Base-by-base conservation (phyloP, 129 eudicot genomes). In the Heracleum sosnowskyi region DNA sequence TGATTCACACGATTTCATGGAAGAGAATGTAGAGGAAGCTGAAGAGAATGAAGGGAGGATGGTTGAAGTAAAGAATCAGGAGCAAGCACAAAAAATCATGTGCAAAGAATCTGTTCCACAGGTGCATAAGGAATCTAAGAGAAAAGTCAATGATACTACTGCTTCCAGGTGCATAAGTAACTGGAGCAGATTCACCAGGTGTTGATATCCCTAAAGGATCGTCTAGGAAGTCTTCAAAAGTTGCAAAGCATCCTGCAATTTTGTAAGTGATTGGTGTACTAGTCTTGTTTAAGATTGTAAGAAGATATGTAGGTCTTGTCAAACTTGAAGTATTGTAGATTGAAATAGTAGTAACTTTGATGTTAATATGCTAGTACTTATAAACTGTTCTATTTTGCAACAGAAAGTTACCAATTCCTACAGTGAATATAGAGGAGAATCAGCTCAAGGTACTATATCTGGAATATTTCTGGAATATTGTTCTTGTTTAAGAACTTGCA, bases 381-480 rank as follows among this genome's bases (percentile, higher is more conserved):
- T 40, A 12, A 77, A 71, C 68, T 80, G 37, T 80, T 83, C 57
- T 53, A 39, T 46, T 68, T 79, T 78, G 82, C 80, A 85, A 73
- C 62, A 44, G 40, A 42, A 80, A 24, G 37, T 53, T 69, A 26
- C 71, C 80, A 31, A 28, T 57, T 63, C 34, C 22, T 44, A 76
- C 17, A 31, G 85, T 45, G 71, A 84, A 81, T n/a, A n/a, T n/a
- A 77, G 96, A 92, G 88, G 96, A 83, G 80, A 86, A 90, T 9
- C 87, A 77, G 89, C 89, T 92, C 57, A 84, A 81, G 97, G 96
- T 92, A 76, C 51, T 18, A 10, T 72, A 51, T n/a, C n/a, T n/a
- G n/a, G n/a, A 12, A 60, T 10, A 26, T 60, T 60, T n/a, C 68
- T 60, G 15, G 33, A n/a, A 57, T 10, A 10, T 57, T 24, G 16